phyloP scores from a whole-genome alignment of 208 protist species.

The Angomonas deanei region DNA sequence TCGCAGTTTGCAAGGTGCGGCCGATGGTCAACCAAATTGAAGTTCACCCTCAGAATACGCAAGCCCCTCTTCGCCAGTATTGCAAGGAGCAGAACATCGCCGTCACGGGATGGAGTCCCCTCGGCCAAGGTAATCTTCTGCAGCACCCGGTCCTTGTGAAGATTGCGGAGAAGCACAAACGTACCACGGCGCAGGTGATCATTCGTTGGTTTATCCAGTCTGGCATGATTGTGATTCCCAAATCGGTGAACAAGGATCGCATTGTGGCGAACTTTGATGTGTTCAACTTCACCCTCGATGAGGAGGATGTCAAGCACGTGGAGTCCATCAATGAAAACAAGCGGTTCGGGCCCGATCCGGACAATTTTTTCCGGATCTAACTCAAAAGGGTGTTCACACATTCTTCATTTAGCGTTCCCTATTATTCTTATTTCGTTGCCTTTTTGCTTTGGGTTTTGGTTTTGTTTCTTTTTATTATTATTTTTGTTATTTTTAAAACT shows the following conservation, averaged over 20 bases:
- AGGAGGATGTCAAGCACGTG: slow-evolving; percentile 36
- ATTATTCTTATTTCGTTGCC: slow-evolving; percentile 1
- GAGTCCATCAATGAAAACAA: slow-evolving; percentile 28
- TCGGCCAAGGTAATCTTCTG: slow-evolving; percentile 43
- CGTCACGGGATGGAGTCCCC: slow-evolving; percentile 66
- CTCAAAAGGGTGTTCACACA: not conserved
- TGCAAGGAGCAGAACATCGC: slow-evolving; percentile 54
- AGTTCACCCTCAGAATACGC: slow-evolving; percentile 57
- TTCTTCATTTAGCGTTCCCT: not conserved
- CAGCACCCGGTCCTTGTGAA: slow-evolving; percentile 11
- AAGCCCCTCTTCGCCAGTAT: slow-evolving; percentile 47
- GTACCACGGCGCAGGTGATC: slow-evolving; percentile 49
- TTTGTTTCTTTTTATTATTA: not conserved
- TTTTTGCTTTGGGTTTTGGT: not conserved
- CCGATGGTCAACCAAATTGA: slow-evolving; percentile 87
- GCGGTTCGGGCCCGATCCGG: slow-evolving; percentile 14
- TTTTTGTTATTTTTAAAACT: no score
- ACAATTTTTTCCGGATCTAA: not conserved
- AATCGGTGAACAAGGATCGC: slow-evolving; percentile 60
- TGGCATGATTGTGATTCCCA: slow-evolving; percentile 74
- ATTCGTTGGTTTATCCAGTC: slow-evolving; percentile 55
- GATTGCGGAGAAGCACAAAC: slow-evolving; percentile 32
- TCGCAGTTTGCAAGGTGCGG: slow-evolving; percentile 39
- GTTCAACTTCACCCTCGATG: slow-evolving; percentile 43
- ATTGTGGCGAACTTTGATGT: slow-evolving; percentile 75